Evolutionary conservation across 306 rosid species (phyloP), one percentile per base, ranked within the genome.

Genomic region (Rosa multiflora): DNA sequence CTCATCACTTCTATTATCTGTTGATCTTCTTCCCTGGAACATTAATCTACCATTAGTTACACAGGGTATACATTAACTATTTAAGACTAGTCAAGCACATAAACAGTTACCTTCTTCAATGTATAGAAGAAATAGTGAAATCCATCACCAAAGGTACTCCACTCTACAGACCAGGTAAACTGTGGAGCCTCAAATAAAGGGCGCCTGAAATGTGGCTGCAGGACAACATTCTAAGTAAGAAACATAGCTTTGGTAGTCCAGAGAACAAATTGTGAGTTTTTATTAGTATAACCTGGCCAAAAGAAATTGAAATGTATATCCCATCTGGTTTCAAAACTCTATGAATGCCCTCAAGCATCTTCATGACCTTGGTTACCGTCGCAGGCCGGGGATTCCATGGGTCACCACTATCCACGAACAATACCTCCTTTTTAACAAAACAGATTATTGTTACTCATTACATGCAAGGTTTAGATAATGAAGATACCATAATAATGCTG

Each of bases 351-450:
- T 87, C 85, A 75, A 94, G 89, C 77, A 83, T 89, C 59, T 93
- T 90, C 95, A 88, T 88, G 81, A 91, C 99, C 87, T 88, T 92
- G 52, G 87, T 82, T 51, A 89, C 84, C 4, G 95, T 89, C 78
- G 81, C 88, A 14, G 93, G 93, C 78, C 7, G 88, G 12, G 97
- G 97, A 85, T 91, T 92, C 99, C 99, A 94, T 0, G 97, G 97
- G 79, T 92, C 97, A 52, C 99, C 97, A 72, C 99, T 80, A 81
- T 91, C 97, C 83, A 94, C 97, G 46, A 94, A 92, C 93, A 94
- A 87, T 42, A 94, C 97, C 81, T 94, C 99, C 98, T 94, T 87
- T 90, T 82, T 83, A 85, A 56, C 76, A 85, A 43, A 83, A 35
- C 52, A 73, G 53, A 81, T 7, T 26, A 64, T 46, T 47, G 75